Base-by-base conservation (phyloP, 1,284 basidiomycete species). In the Apiotrichum laibachii region DNA sequence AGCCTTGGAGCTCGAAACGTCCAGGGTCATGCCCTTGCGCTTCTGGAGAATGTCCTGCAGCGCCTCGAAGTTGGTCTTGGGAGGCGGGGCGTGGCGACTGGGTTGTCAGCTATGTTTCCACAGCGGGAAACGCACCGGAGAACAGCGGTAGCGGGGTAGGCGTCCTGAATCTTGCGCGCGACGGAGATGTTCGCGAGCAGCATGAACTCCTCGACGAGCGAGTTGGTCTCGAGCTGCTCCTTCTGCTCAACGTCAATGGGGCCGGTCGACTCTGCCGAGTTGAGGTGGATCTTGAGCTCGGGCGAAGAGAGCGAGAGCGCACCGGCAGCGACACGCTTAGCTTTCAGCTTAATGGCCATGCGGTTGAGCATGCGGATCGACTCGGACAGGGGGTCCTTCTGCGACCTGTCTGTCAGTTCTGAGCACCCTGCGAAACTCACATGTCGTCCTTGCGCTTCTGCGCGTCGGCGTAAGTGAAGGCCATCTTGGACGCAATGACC, bases 181-280 rank as follows among this genome's bases (percentile, higher is more conserved):
- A 98, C 96, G 63, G 88, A 92, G 67, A 96, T 90, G 72, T 99
- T 99, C 33, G 96, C 96, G 57, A 99, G 85, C 62, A 99, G 81
- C 96, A 99, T 99, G 77, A 99, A 99, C 78, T 99, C 96, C 75
- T 99, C 96, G 2, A 99, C 96, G 12, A 99, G 81, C 64, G 89
- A 93, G 75, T 99, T 99, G 13, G 96, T 99, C 80, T 99, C 94
- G 39, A 85, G 81, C 71, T 90, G 77, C 71, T 93, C 88, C 77
- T 99, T 99, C 75, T 96, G 93, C 79, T 98, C 94, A 5, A 99
- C 94, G 67, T 98, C 95, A 64, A 98, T 91, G 0, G 96, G 96
- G 57, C 93, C 95, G 0, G 90, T 89, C 0, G 89, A 89, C 76
- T 99, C 96, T 4, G 91, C 81, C 62, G 88, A 92, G 72, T 96